Conservation (phyloP, 2,329 filamentous ascomycete species). For the Rasamsonia emersonii region DNA sequence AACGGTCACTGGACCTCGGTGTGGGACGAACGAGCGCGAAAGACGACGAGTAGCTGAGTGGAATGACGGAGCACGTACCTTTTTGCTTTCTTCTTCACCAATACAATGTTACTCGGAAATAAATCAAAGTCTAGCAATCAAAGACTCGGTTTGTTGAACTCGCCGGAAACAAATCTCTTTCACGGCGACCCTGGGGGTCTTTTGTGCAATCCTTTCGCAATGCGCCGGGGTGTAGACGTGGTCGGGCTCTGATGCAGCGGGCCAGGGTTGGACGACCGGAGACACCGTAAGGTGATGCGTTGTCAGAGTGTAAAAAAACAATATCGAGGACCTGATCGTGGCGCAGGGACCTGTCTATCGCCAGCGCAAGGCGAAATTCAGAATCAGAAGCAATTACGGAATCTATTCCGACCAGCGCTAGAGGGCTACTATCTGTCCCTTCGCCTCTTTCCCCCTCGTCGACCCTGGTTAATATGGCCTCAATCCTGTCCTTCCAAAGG, state of each 20-base stretch:
- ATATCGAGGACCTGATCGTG: conserved; percentile 18
- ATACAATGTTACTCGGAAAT: conserved; percentile 11
- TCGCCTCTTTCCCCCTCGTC: conserved; percentile 11
- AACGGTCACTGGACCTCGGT: conserved; percentile 33
- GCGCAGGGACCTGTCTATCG: conserved; percentile 19
- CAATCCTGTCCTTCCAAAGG: too few relatives aligned
- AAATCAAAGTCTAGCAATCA: conserved; percentile 8
- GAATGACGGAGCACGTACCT: conserved; percentile 14
- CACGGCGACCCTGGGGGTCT: conserved; percentile 21
- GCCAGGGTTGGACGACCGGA: conserved; percentile 26
- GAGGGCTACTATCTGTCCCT: conserved; percentile 15
- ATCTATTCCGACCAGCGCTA: conserved; percentile 13
- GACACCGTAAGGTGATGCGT: conserved; percentile 31
- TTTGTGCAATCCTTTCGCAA: conserved; percentile 24
- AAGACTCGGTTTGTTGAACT: conserved; percentile 10
- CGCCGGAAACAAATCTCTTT: conserved; percentile 13
- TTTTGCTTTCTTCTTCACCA: conserved; percentile 11
- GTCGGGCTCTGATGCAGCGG: conserved; percentile 39
- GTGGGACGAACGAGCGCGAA: conserved; percentile 11
- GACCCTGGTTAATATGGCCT: too few relatives aligned
- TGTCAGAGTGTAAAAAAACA: conserved; percentile 30
- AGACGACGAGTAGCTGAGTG: conserved; percentile 16
- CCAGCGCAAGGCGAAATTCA: conserved; percentile 17
- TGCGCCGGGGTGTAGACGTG: conserved; percentile 29
- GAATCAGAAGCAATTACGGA: conserved; percentile 12